phyloP scores from a whole-genome alignment of 2,329 filamentous ascomycete genomes.

The Aspergillus spinulosporus region DNA sequence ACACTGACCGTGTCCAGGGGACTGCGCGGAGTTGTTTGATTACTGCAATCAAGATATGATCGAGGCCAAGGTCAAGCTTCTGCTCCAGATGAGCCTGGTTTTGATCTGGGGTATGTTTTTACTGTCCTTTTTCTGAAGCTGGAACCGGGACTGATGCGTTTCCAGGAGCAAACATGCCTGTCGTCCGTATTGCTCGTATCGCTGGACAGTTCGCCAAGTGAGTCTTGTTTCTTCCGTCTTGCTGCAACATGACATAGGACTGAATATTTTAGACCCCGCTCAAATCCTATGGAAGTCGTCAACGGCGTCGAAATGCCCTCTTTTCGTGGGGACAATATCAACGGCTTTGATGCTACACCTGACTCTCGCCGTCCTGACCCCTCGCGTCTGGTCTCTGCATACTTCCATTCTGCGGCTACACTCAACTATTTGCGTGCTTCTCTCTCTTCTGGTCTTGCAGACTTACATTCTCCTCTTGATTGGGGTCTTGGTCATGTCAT shows the following conservation, averaged over 20 bases:
- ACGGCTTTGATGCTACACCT: conserved; percentile 68
- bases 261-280: conserved; percentile 61
- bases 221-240: conserved; percentile 5
- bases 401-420: conserved; percentile 93
- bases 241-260: not conserved
- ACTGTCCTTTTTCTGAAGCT: not conserved
- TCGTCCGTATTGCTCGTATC: conserved; percentile 93
- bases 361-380: conserved; percentile 81
- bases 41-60: conserved; percentile 90
- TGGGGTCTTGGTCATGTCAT: conserved; percentile 92
- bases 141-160: not conserved
- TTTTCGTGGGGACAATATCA: conserved; percentile 94
- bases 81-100: conserved; percentile 95
- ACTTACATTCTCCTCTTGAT: conserved; percentile 88
- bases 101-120: conserved; percentile 74
- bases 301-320: conserved; percentile 80
- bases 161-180: conserved; percentile 64
- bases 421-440: conserved; percentile 89
- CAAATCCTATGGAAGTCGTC: conserved; percentile 79
- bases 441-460: conserved; percentile 83
- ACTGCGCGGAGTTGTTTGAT: conserved; percentile 96
- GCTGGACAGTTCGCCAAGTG: conserved; percentile 94
- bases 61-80: conserved; percentile 93
- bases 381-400: conserved; percentile 79
- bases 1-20: conserved; percentile 42